These are phyloP conservation scores for Erucastrum elatum DNA, from an alignment of 345 rosid genomes.

Conservation along the genomic window DNA sequence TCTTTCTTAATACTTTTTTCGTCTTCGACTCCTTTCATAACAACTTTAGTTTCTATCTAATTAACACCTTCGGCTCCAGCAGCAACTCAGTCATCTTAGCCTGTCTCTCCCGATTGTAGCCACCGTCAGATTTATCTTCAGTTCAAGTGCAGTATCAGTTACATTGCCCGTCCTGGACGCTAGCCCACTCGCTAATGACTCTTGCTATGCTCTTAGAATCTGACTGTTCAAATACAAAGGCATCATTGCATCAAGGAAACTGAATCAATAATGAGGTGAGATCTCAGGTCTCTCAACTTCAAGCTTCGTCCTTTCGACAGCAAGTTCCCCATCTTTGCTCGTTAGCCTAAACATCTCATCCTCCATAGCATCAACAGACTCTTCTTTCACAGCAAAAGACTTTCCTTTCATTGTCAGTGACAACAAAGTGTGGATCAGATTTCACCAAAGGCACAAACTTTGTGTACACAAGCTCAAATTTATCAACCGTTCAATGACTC, in stretches of 20 bases:
- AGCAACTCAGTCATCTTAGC: constrained; percentile 74
- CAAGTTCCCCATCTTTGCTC: constrained; percentile 68
- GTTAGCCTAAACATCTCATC: constrained; percentile 81
- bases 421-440: constrained; percentile 70
- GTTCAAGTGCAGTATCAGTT: constrained; percentile 69
- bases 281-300: constrained; percentile 34
- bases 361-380: constrained; percentile 51
- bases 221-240: constrained; percentile 85
- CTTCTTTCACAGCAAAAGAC: constrained; percentile 57
- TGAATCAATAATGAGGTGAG: constrained; percentile 61
- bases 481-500: constrained; percentile 58
- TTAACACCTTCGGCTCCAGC: constrained; percentile 70
- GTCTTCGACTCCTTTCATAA: not conserved
- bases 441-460: constrained; percentile 76
- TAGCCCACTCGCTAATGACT: constrained; percentile 78
- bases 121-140: constrained; percentile 59
- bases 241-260: constrained; percentile 93
- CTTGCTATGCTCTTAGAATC: constrained; percentile 82
- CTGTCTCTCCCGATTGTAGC: constrained; percentile 70
- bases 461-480: constrained; percentile 74
- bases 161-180: constrained; percentile 84
- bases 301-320: constrained; percentile 55
- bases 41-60: constrained; percentile 1
- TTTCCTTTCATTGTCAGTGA: constrained; percentile 64
- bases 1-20: not conserved